Conservation (phyloP, 805 yeast species). For the Yamadazyma kitorensis region DNA sequence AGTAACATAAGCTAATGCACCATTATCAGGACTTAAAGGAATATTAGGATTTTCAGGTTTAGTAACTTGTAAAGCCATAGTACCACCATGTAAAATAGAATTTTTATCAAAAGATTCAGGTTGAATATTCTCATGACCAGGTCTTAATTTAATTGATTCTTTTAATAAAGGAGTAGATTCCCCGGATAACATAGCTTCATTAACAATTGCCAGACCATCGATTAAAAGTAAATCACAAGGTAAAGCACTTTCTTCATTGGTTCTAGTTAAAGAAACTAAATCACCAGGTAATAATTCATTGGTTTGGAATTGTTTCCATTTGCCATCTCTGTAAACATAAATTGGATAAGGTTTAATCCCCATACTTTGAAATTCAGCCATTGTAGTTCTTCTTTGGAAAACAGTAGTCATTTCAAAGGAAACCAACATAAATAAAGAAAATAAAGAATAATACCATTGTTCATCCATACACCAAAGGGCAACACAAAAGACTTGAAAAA, state of each 20-base stretch:
- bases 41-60: conserved; percentile 51
- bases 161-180: conserved; percentile 96
- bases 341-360: conserved; percentile 89
- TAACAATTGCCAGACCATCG: conserved; percentile 91
- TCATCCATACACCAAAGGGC: conserved; percentile 96
- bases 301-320: conserved; percentile 71
- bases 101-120: conserved; percentile 86
- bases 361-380: conserved; percentile 96
- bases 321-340: conserved; percentile 63
- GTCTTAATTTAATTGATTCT: conserved; percentile 85
- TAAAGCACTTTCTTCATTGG: conserved; percentile 85
- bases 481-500: conserved; percentile 93
- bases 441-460: conserved; percentile 91
- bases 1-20: conserved; percentile 85
- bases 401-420: conserved; percentile 94
- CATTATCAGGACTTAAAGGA: conserved; percentile 80
- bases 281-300: conserved; percentile 88
- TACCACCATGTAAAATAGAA: conserved; percentile 90
- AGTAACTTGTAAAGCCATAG: conserved; percentile 90
- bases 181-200: conserved; percentile 98
- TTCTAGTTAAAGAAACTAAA: conserved; percentile 80
- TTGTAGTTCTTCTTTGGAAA: conserved; percentile 90
- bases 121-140: conserved; percentile 62
- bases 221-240: conserved; percentile 89
- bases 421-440: conserved; percentile 87